phyloP scores from a whole-genome alignment of 352 stramenopile genomes.

The Phytopythium chamaehyphon region DNA sequence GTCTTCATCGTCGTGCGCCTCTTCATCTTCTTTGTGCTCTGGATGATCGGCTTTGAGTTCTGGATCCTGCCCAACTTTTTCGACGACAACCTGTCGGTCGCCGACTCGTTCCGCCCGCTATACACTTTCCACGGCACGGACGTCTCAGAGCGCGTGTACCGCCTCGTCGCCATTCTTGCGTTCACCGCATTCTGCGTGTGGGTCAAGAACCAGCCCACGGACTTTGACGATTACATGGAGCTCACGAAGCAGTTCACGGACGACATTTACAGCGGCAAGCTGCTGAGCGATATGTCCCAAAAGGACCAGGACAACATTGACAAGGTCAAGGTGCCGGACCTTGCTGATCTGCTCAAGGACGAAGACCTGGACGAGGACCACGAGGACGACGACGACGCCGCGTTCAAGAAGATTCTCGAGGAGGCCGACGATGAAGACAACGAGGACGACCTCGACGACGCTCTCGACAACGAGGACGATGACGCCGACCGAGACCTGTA shows the following conservation, averaged over 20 bases:
- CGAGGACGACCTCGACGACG: slow-evolving; percentile 25
- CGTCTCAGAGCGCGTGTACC: slow-evolving; percentile 93
- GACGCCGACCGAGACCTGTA: slow-evolving; percentile 71
- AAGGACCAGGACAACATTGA: slow-evolving; percentile 98
- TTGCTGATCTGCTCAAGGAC: slow-evolving; percentile 82
- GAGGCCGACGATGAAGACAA: slow-evolving; percentile 63
- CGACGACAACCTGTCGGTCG: slow-evolving; percentile 97
- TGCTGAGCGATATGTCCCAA: slow-evolving; percentile 97
- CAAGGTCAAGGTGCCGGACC: slow-evolving; percentile 89
- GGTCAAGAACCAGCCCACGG: slow-evolving; percentile 98
- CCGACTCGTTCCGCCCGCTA: slow-evolving; percentile 97
- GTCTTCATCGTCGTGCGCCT: slow-evolving; percentile 95
- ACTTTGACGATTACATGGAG: slow-evolving; percentile 99
- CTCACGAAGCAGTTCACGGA: slow-evolving; percentile 99
- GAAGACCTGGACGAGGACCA: slow-evolving; percentile 66
- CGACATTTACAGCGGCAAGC: slow-evolving; percentile 98
- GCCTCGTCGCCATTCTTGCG: slow-evolving; percentile 87
- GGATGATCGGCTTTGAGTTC: slow-evolving; percentile 96
- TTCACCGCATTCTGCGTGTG: slow-evolving; percentile 97
- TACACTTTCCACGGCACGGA: slow-evolving; percentile 86
- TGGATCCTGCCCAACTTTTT: slow-evolving; percentile 99
- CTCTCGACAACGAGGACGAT: slow-evolving; percentile 29
- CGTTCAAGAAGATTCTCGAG: slow-evolving; percentile 80
- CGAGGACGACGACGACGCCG: slow-evolving; percentile 53
- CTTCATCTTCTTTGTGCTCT: slow-evolving; percentile 95